Evolutionary conservation across 306 rosid genomes (phyloP).

Genomic region (Corylus heterophylla): DNA sequence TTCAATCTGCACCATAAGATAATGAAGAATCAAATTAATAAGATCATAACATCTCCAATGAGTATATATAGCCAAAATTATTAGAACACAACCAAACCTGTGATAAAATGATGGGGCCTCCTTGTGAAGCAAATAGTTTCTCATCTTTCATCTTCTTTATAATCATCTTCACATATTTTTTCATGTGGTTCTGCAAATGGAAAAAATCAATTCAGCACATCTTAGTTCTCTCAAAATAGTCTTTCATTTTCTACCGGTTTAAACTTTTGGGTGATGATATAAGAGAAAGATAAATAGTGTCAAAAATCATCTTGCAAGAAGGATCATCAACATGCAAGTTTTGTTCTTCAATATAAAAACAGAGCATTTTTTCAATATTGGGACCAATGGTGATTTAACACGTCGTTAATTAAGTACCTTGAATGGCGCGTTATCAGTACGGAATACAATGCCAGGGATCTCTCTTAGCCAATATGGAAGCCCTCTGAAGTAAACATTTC

Average conservation of each 20-base stretch:
- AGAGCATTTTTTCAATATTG: no score
- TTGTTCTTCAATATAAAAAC: no score
- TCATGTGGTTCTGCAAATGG: conserved; percentile 56
- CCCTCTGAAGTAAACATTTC: conserved; percentile 52
- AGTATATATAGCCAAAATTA: neutral
- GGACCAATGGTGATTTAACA: no score
- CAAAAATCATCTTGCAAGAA: no score
- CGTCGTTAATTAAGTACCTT: conserved; percentile 48
- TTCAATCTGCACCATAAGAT: conserved; percentile 59
- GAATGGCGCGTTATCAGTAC: conserved; percentile 61
- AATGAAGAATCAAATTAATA: neutral
- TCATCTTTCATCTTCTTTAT: conserved; percentile 55
- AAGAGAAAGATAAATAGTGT: no score
- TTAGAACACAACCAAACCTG: conserved; percentile 52
- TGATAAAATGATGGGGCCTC: conserved; percentile 87
- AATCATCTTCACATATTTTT: conserved; percentile 49
- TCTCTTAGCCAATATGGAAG: conserved; percentile 94
- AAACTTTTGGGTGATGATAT: no score
- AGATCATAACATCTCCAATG: neutral
- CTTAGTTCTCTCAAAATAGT: conserved; percentile 8
- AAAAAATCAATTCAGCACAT: neutral
- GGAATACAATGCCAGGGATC: conserved; percentile 63
- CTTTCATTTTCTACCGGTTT: no score
- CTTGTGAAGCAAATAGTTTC: conserved; percentile 74
- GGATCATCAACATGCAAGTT: no score